Conservation (phyloP, 495 filamentous ascomycete species). For the Bombardia bombarda region DNA sequence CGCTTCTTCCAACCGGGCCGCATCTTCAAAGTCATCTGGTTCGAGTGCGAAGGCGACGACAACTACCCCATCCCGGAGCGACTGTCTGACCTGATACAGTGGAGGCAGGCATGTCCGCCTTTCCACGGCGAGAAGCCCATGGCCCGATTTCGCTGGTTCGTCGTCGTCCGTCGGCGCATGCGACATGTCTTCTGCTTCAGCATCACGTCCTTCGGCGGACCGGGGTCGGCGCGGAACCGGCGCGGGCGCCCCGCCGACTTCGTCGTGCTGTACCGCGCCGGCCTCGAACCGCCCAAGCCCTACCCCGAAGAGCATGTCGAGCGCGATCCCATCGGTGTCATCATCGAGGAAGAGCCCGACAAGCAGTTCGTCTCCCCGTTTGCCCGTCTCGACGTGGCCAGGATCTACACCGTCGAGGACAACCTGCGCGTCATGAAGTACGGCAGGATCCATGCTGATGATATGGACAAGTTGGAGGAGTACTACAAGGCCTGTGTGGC, state of each 20-base stretch:
- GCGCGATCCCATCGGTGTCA: slow-evolving; percentile 17
- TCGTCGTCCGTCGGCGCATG: slow-evolving; percentile 20
- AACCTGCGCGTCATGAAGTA: slow-evolving; percentile 22
- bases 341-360: slow-evolving; percentile 23
- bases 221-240: background rate
- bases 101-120: slow-evolving; percentile 3
- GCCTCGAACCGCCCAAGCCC: slow-evolving; percentile 16
- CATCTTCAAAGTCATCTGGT: slow-evolving; percentile 28
- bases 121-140: slow-evolving; percentile 15
- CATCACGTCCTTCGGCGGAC: slow-evolving; percentile 18
- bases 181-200: slow-evolving; percentile 26
- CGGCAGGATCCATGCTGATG: slow-evolving; percentile 20
- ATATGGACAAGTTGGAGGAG: slow-evolving; percentile 13
- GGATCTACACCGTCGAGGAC: slow-evolving; percentile 28
- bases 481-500: slow-evolving; percentile 16
- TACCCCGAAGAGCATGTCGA: slow-evolving; percentile 16
- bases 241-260: slow-evolving; percentile 11
- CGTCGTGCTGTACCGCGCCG: slow-evolving; percentile 19
- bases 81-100: slow-evolving; percentile 12
- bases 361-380: slow-evolving; percentile 22
- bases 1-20: slow-evolving; percentile 33
- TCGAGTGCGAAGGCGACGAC: slow-evolving; percentile 15
- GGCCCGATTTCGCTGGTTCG: slow-evolving; percentile 25
- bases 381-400: slow-evolving; percentile 23
- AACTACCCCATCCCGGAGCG: background rate